Conservation (phyloP, 805 yeast genomes). For the Wickerhamomyces chaumierensis region DNA sequence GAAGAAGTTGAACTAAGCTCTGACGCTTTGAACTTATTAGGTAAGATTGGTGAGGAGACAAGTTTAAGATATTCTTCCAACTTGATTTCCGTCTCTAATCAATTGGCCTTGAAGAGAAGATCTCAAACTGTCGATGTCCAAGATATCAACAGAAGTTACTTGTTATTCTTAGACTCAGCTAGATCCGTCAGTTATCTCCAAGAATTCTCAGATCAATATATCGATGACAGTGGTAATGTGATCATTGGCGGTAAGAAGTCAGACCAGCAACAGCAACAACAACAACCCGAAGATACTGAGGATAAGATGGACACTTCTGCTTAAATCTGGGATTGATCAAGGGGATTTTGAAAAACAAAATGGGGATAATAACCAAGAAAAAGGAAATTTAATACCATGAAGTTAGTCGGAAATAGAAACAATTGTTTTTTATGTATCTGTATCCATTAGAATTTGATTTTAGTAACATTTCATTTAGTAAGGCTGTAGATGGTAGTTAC, state of each 20-base stretch:
- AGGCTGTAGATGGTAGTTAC: no score
- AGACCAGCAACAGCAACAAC: neutral
- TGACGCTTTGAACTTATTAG: conserved; percentile 79
- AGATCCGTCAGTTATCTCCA: conserved; percentile 82
- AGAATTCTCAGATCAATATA: conserved; percentile 54
- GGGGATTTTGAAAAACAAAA: no score
- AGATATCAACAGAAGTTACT: conserved; percentile 81
- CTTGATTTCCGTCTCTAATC: conserved; percentile 81
- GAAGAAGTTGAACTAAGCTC: conserved; percentile 79
- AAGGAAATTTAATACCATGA: no score
- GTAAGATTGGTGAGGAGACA: conserved; percentile 84
- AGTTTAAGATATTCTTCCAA: conserved; percentile 89
- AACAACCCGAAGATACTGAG: conserved; percentile 16
- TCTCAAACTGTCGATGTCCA: conserved; percentile 55
- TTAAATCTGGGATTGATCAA: conserved; percentile 4
- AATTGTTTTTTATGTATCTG: no score
- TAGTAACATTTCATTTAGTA: no score
- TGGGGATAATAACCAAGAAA: no score
- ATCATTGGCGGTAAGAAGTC: conserved; percentile 31
- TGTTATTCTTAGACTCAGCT: conserved; percentile 77
- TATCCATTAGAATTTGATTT: no score
- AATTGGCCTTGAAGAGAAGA: conserved; percentile 76
- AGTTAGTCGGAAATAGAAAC: no score
- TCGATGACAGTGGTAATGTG: conserved; percentile 72
- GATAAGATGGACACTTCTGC: conserved; percentile 30